phyloP scores from a whole-genome alignment of 208 protist genomes.

The Crithidia sp. region DNA sequence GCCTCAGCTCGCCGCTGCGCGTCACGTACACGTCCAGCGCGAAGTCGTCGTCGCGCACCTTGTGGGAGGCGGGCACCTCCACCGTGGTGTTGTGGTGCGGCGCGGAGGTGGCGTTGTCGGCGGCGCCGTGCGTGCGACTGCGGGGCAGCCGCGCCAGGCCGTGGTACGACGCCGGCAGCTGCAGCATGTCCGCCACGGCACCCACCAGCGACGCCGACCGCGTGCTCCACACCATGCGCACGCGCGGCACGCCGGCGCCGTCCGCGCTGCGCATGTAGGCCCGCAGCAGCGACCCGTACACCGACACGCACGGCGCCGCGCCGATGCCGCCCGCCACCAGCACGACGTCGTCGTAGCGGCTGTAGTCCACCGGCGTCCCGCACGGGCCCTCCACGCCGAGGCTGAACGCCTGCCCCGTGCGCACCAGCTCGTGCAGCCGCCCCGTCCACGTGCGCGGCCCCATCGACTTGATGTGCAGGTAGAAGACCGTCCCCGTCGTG shows the following conservation, averaged over 20 bases:
- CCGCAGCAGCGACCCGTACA: conserved; percentile 36
- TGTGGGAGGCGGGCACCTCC: background rate
- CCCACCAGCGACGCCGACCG: conserved; percentile 19
- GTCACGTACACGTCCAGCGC: background rate
- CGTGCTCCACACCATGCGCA: conserved; percentile 27
- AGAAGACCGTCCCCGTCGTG: conserved; percentile 27
- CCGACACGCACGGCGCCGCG: conserved; percentile 46
- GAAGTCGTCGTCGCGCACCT: background rate
- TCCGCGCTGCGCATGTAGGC: background rate
- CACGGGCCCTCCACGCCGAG: conserved; percentile 56
- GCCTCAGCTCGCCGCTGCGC: background rate
- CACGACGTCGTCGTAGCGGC: conserved; percentile 38
- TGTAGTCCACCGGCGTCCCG: conserved; percentile 41
- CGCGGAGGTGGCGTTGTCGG: too few species aligned
- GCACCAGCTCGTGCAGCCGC: conserved; percentile 35
- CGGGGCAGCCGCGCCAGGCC: background rate
- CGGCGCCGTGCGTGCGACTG: background rate
- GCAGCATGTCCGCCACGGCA: conserved; percentile 21
- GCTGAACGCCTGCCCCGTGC: conserved; percentile 26
- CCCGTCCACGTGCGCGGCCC: conserved; percentile 53
- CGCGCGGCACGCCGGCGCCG: conserved; percentile 2
- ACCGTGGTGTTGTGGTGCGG: background rate
- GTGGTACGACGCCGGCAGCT: conserved; percentile 17
- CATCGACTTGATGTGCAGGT: conserved; percentile 60
- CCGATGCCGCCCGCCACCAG: conserved; percentile 62